Conservation (phyloP, 371 early-diverging fungal genomes). For the Haplosporangium sp. region DNA sequence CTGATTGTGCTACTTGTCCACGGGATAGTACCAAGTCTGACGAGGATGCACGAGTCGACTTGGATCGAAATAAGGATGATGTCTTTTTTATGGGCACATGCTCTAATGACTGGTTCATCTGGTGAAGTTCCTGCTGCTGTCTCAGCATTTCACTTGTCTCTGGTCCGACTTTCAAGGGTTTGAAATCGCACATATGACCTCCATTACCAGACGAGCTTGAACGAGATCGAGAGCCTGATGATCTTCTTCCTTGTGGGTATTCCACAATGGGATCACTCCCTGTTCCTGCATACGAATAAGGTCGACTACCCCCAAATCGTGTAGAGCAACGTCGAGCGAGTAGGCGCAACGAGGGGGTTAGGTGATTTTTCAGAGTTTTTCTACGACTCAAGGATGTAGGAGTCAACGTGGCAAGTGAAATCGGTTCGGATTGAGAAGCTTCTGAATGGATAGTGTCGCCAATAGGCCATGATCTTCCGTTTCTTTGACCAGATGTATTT, state of each 20-base stretch:
- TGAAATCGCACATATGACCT: slow-evolving; percentile 38
- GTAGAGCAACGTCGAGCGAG: slow-evolving; percentile 43
- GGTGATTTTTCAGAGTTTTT: slow-evolving; percentile 30
- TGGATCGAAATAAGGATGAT: slow-evolving; percentile 21
- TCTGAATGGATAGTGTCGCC: neutral
- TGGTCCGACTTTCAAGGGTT: slow-evolving; percentile 33
- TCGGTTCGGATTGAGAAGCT: neutral
- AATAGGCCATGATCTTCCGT: neutral
- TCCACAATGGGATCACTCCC: slow-evolving; percentile 26
- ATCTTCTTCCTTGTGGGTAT: slow-evolving; percentile 3
- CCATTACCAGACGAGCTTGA: neutral
- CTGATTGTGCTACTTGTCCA: neutral
- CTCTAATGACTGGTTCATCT: neutral
- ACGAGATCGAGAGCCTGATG: slow-evolving; percentile 9
- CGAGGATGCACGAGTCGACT: slow-evolving; percentile 12
- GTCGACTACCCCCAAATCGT: slow-evolving; percentile 32
- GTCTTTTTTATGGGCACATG: slow-evolving; percentile 6
- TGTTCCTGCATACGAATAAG: slow-evolving; percentile 41
- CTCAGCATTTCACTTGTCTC: slow-evolving; percentile 27
- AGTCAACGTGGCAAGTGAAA: neutral
- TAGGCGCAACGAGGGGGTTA: slow-evolving; percentile 26
- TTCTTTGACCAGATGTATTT: neutral
- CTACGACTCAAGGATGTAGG: slow-evolving; percentile 13
- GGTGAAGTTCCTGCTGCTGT: slow-evolving; percentile 5
- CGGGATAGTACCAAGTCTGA: neutral